Base-by-base conservation (phyloP, 2,329 filamentous ascomycete species). In the Fusarium sp. region DNA sequence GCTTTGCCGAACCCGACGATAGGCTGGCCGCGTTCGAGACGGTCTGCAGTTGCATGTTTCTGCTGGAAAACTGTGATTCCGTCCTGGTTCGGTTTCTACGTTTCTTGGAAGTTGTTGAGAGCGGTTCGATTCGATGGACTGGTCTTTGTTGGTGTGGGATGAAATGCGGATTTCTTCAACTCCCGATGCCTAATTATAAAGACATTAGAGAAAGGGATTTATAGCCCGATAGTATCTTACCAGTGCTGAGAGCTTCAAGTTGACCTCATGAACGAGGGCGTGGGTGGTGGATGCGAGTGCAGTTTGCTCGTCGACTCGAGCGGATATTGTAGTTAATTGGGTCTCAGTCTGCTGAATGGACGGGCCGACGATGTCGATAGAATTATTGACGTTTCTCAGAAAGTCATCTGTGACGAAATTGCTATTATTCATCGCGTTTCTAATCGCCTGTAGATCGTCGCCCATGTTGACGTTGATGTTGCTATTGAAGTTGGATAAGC, bases 361-460 rank as follows among this genome's bases (percentile, higher is more conserved):
- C 0, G 12, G 12, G 0, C 1, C 1, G 3, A 63, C 37, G 1
- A 1, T 1, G 1, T 48, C 18, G 0, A 63, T 27, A 10, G 7
- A 16, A 2, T 28, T 9, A 13, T 50, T 16, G 5, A 50, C 1
- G 6, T 23, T 37, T 4, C 6, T 3, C 2, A 64, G 2, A 15
- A 39, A 43, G 0, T 8, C n/a, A 2, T 61, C n/a, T 0, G 48
- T 62, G 1, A 37, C 11, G 6, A 12, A 11, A 13, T 56, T 34
- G 4, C 30, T 48, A 3, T 6, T n/a, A 2, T 50, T 13, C 0
- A 30, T 27, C 0, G 27, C 16, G 1, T 1, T 43, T 3, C 11
- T 44, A 1, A 64, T 10, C 4, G 18, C 3, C 0, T 8, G 28
- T 4, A 64, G 2, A 2, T 61, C 41, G 3, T 64, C 28, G 2